phyloP scores from a whole-genome alignment of 2,329 filamentous ascomycete genomes.

The Tolypocladium cylindrosporum region DNA sequence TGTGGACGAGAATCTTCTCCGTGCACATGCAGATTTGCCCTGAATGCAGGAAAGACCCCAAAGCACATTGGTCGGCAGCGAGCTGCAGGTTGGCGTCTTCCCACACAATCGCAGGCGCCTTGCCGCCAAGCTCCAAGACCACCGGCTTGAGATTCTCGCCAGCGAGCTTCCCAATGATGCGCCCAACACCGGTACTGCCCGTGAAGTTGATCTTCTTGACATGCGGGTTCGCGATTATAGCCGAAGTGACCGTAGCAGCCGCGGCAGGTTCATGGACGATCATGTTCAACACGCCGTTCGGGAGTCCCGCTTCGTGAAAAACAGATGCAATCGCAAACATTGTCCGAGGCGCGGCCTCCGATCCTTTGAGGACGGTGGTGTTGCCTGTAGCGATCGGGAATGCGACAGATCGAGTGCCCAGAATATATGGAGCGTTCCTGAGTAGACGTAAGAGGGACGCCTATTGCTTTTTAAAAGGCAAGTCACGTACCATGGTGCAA shows the following conservation, averaged over 20 bases:
- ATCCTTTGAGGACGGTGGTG: conserved; percentile 62
- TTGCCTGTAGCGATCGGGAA: conserved; percentile 70
- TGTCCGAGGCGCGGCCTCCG: conserved; percentile 56
- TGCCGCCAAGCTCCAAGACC: conserved; percentile 74
- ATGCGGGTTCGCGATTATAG: conserved; percentile 55
- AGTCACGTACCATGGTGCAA: conserved; percentile 65
- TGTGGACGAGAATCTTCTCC: conserved; percentile 58
- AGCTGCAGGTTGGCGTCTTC: conserved; percentile 68
- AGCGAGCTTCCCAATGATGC: conserved; percentile 59
- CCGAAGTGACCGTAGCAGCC: conserved; percentile 55
- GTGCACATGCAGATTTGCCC: conserved; percentile 86
- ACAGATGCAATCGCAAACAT: conserved; percentile 53
- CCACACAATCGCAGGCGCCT: conserved; percentile 68
- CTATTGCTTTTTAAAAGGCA: background rate
- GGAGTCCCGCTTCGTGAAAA: conserved; percentile 66
- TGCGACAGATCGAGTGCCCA: conserved; percentile 43
- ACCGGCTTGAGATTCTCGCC: conserved; percentile 70
- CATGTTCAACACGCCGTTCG: conserved; percentile 64
- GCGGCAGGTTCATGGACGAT: conserved; percentile 56
- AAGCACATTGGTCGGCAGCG: conserved; percentile 57
- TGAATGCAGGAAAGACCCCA: conserved; percentile 62
- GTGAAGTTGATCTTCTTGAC: conserved; percentile 84
- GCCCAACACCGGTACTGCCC: conserved; percentile 63
- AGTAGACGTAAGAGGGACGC: background rate
- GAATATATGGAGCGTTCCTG: conserved; percentile 49